Conservation (phyloP, 306 rosid species). For the Lagenaria siceraria region DNA sequence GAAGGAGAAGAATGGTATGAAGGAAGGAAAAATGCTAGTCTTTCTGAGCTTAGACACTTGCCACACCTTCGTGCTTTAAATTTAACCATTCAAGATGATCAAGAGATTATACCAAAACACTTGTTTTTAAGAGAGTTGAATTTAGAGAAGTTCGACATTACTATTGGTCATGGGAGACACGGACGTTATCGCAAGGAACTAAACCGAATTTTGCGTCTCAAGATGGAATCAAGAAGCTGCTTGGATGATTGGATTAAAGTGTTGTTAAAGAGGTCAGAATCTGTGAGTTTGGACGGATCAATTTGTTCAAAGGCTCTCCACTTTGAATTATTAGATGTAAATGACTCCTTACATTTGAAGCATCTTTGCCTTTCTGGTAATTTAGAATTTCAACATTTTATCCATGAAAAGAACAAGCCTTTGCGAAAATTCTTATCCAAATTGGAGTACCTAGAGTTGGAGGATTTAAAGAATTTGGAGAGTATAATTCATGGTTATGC, state of each 20-base stretch:
- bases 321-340: neutral
- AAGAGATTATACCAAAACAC: neutral
- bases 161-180: neutral
- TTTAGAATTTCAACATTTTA: neutral
- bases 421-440: neutral
- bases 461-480: neutral
- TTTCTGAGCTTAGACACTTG: conserved; percentile 5
- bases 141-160: neutral
- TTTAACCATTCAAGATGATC: neutral
- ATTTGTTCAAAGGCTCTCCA: neutral
- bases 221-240: neutral
- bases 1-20: neutral
- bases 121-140: neutral
- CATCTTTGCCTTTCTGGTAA: neutral
- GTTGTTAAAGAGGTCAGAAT: neutral
- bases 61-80: neutral
- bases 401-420: neutral
- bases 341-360: neutral
- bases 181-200: fast-evolving
- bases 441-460: neutral
- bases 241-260: neutral
- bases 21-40: conserved; percentile 4
- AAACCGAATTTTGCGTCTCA: neutral
- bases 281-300: neutral
- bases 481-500: neutral